Evolutionary conservation across 2,329 filamentous ascomycete species (phyloP).

Genomic region (Dryadomyces sulphureus): DNA sequence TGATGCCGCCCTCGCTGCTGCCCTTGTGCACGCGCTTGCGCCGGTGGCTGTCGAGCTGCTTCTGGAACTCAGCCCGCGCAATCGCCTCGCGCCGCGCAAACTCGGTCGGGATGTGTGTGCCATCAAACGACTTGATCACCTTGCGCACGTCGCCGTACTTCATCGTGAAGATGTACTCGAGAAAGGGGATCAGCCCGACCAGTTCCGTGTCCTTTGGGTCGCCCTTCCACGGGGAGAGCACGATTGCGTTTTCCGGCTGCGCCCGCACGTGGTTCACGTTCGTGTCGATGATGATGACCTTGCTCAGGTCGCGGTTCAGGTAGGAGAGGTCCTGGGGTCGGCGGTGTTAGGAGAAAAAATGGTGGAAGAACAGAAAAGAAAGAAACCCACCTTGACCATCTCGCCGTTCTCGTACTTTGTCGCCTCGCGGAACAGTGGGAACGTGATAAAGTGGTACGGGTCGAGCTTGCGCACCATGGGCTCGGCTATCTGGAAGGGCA

Average conservation of each 20-base stretch:
- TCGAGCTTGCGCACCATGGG: constrained; percentile 87
- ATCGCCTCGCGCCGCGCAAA: constrained; percentile 80
- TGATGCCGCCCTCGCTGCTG: constrained; percentile 37
- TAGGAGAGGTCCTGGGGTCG: constrained; percentile 72
- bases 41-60: constrained; percentile 55
- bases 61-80: constrained; percentile 72
- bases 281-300: constrained; percentile 90
- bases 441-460: constrained; percentile 87
- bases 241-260: constrained; percentile 93
- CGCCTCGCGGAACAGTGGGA: constrained; percentile 90
- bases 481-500: constrained; percentile 72
- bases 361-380: background rate
- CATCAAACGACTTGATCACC: constrained; percentile 76
- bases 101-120: constrained; percentile 76
- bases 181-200: constrained; percentile 82
- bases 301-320: constrained; percentile 87
- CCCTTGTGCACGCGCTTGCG: constrained; percentile 39
- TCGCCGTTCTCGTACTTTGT: constrained; percentile 93
- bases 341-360: too few species aligned
- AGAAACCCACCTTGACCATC: constrained; percentile 68
- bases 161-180: constrained; percentile 95
- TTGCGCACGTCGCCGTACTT: constrained; percentile 75
- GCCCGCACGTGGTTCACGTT: constrained; percentile 66
- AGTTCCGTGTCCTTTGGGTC: constrained; percentile 72
- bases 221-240: constrained; percentile 82